These are phyloP conservation scores for Coemansia sp. DNA, from an alignment of 192 early-diverging fungal genomes.

Conservation along the genomic window DNA sequence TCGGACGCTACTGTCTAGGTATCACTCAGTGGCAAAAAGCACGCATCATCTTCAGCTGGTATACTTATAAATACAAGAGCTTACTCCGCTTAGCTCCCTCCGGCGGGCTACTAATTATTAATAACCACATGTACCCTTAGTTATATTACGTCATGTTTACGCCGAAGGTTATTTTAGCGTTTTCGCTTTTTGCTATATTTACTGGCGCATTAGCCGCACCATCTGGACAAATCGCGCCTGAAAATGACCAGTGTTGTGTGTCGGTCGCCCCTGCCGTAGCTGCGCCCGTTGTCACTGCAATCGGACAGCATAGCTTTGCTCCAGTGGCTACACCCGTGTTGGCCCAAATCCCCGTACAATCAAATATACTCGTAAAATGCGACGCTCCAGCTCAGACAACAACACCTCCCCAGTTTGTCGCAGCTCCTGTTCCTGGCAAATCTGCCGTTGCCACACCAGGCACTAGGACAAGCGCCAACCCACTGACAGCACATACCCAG, in stretches of 20 bases:
- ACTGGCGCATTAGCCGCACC: neutral
- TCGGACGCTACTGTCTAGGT: neutral
- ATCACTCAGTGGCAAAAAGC: neutral
- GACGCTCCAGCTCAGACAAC: neutral
- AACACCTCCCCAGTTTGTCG: neutral
- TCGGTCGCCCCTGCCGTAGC: neutral
- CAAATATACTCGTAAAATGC: conserved; percentile 5
- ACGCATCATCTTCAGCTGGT: neutral
- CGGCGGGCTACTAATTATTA: neutral
- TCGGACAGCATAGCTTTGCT: neutral
- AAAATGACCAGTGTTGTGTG: neutral
- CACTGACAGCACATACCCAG: neutral
- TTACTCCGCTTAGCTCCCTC: neutral
- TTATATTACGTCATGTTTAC: neutral
- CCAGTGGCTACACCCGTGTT: neutral
- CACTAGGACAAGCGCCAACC: neutral
- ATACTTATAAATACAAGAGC: neutral
- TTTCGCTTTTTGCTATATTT: neutral
- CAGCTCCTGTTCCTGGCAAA: neutral
- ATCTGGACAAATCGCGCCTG: neutral
- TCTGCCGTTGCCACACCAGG: neutral
- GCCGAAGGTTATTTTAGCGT: neutral
- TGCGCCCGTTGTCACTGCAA: neutral
- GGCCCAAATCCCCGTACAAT: neutral
- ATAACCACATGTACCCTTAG: neutral